Base-by-base conservation (phyloP, 169 alveolate species). In the Plasmodium billcollinsi region DNA sequence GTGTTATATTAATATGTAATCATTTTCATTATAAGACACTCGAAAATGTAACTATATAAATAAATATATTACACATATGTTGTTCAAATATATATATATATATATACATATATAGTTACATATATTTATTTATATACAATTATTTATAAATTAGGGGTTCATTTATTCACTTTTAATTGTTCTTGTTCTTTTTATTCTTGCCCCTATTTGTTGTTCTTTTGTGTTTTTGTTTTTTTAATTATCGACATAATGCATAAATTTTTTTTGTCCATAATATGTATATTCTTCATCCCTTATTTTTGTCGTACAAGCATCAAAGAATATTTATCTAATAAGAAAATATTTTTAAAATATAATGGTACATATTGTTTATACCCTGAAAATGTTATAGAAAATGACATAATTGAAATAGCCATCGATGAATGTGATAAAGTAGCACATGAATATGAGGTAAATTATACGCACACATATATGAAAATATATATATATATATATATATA, bases 271-370 rank as follows among this genome's bases (percentile, higher is more conserved):
- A 11, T 47, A 65, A 26, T 58, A 67, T 49, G 52, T 61, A 58
- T 71, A 24, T 24, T 78, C 20, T 20, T 78, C 26, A 18, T 78
- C 7, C 20, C 78, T 24, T 61, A 50, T 26, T 65, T 78, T 2
- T 59, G 69, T 18, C 52, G 67, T 5, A 70, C 71, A 49, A 58
- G 20, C 49, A 24, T 11, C 29, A 43, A 58, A 33, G 50, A 78
- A 15, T 45, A 66, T 66, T 24, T 72, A 12, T 69, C 74, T 63
- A 50, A 71, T 54, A 75, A 56, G 15, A 52, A 71, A 45, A 50
- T 83, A 54, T 83, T 83, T 70, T 73, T 83, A 49, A 83, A 83
- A 73, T n/a, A 83, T 63, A 83, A 83, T 69, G 86, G 61, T 50
- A 33, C 71, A 1, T 70, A 70, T 73, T 83, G 91, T 73, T 47